Base-by-base conservation (phyloP, 2,329 filamentous ascomycete species). In the Cercospora sp. region DNA sequence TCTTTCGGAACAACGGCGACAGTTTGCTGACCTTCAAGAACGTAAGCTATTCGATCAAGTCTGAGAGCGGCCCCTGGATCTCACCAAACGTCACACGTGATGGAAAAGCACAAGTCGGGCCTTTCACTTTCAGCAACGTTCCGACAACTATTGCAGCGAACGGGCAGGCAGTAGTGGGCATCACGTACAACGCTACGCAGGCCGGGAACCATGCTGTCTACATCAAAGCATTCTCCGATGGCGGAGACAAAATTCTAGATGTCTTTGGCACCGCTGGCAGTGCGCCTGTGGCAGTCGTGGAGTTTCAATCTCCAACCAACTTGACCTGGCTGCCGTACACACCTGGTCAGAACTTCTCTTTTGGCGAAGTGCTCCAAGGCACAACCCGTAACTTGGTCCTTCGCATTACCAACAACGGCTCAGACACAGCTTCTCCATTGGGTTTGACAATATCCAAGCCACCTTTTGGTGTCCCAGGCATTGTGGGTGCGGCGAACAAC, bases 331-430 rank as follows among this genome's bases (percentile, higher is more conserved):
- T 58, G 18, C 48, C 60, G 13, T 67, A 67, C n/a, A 48, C 42
- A 8, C 36, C 45, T 10, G 65, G 60, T 23, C 60, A 63, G 39
- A 67, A 67, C 18, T 67, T 67, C 12, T 48, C 65, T 8, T 67
- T 67, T 9, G 65, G 65, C 6, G 30, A 67, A 10, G 65, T 67
- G 10, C 45, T 57, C 13, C 48, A 55, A 51, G 65, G 65, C 10
- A 58, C 60, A 7, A 58, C 53, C 7, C 60, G 65, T 3, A 63
- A 51, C 18, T 13, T 67, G 18, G 20, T 63, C 8, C 20, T 67
- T 61, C 65, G 65, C 2, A 59, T 67, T 8, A 67, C 65, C 4
- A 67, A 67, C 51, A 67, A 67, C n/a, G 65, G 65, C 30, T 67
- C 65, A 9, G 30, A 28, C 26, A 51, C 65, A 12, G 60, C 65